These are phyloP conservation scores for Arachnomyces sp. DNA, from an alignment of 2,329 filamentous ascomycete species.

Conservation along the genomic window DNA sequence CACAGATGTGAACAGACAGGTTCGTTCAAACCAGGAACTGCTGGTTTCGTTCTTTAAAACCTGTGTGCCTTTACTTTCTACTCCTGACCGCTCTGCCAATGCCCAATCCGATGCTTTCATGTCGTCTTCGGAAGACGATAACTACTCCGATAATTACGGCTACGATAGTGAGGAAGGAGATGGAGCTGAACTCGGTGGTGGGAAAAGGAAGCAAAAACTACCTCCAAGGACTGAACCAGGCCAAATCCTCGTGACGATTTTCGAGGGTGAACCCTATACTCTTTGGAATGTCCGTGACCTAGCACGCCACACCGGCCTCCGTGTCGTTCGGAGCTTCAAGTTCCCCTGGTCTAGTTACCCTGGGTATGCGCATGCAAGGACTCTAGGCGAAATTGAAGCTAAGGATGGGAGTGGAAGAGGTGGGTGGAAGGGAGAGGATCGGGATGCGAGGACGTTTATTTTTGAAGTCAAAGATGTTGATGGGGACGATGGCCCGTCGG, in stretches of 20 bases:
- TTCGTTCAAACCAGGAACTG: conserved; percentile 73
- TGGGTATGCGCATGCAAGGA: conserved; percentile 41
- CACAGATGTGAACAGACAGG: conserved; percentile 90
- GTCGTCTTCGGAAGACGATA: conserved; percentile 12
- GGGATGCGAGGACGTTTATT: conserved; percentile 40
- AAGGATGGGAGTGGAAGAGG: conserved; percentile 29
- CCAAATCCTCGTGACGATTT: conserved; percentile 73
- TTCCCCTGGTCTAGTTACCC: conserved; percentile 43
- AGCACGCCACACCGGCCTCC: conserved; percentile 57
- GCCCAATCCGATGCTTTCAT: conserved; percentile 19
- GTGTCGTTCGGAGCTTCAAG: conserved; percentile 40
- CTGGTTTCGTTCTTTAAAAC: conserved; percentile 43
- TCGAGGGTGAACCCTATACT: conserved; percentile 90
- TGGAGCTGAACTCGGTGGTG: conserved; percentile 14
- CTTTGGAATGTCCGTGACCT: conserved; percentile 92
- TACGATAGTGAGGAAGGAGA: conserved; percentile 14
- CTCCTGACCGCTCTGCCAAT: conserved; percentile 18
- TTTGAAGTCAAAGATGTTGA: conserved; percentile 36
- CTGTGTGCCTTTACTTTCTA: conserved; percentile 34
- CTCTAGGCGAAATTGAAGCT: conserved; percentile 37
- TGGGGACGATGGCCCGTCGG: conserved; percentile 16
- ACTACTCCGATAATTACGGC: conserved; percentile 11
- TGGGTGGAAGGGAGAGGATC: conserved; percentile 42
- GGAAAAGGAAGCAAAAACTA: conserved; percentile 10
- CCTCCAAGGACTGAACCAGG: conserved; percentile 27